A percentile compares a stretch with the other conserved stretches of the same genome.
phyloP scores from a whole-genome alignment of 129 eudicot genomes.

The Lactuca saligna region DNA sequence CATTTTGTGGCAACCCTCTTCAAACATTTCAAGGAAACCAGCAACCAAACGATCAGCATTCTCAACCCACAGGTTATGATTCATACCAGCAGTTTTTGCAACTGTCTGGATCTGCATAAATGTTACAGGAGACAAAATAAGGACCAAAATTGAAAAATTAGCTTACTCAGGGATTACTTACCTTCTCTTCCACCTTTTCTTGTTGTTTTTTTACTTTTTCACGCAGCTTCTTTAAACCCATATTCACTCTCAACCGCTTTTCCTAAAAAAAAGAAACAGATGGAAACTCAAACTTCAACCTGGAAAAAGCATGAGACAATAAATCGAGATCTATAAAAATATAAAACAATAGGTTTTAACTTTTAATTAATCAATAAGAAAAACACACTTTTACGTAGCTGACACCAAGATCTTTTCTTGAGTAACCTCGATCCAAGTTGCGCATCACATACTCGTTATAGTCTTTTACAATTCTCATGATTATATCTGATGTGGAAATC shows the following conservation, averaged over 20 bases:
- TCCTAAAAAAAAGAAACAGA: constrained; percentile 50
- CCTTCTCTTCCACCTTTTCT: constrained; percentile 91
- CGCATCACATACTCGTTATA: constrained; percentile 96
- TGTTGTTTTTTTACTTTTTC: constrained; percentile 94
- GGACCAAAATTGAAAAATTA: too few species aligned
- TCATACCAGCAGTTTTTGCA: constrained; percentile 59
- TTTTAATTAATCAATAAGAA: neutral
- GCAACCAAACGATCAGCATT: constrained; percentile 99
- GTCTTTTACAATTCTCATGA: constrained; percentile 95
- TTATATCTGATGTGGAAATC: constrained; percentile 91
- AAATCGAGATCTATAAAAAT: constrained; percentile 15
- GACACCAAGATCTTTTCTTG: constrained; percentile 95
- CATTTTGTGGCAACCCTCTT: constrained; percentile 98
- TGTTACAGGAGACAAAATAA: too few species aligned
- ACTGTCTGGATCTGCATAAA: constrained; percentile 75
- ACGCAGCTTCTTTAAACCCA: constrained; percentile 71
- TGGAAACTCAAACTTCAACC: constrained; percentile 6
- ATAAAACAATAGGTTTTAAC: neutral
- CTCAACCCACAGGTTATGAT: constrained; percentile 88
- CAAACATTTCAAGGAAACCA: constrained; percentile 97
- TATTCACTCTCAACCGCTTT: constrained; percentile 85
- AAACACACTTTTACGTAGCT: constrained; percentile 87
- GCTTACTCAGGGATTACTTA: neutral
- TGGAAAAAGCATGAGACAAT: neutral
- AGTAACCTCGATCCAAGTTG: constrained; percentile 94